Percentiles rank a stretch among this genome's conserved stretches.
phyloP scores from a whole-genome alignment of 495 filamentous ascomycete species.

The Symbiotaphrina buchneri region DNA sequence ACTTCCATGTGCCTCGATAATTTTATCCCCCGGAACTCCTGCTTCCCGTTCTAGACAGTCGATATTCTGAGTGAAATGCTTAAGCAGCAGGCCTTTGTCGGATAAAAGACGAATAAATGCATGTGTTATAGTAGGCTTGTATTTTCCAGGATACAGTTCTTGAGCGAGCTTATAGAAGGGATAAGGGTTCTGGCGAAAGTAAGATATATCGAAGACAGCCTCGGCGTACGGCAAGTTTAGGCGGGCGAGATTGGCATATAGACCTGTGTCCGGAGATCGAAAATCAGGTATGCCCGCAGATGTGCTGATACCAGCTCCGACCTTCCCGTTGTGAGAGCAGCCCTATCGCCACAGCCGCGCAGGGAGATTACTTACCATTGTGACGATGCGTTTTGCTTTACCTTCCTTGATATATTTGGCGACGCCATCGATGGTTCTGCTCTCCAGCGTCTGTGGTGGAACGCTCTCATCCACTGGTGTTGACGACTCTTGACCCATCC shows the following conservation, averaged over 20 bases:
- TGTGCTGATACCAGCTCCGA: constrained; percentile 31
- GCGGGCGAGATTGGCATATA: constrained; percentile 65
- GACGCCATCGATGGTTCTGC: background rate
- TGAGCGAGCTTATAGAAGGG: constrained; percentile 85
- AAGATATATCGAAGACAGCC: constrained; percentile 64
- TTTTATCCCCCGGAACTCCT: constrained; percentile 56
- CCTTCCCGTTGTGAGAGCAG: constrained; percentile 17
- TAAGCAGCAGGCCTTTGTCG: constrained; percentile 53
- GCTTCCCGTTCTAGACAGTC: constrained; percentile 82
- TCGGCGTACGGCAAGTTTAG: constrained; percentile 69
- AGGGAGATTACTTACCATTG: background rate
- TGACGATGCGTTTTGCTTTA: constrained; percentile 1
- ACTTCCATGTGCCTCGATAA: constrained; percentile 88
- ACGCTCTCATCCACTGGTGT: background rate
- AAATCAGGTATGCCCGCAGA: constrained; percentile 42
- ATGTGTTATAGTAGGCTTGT: constrained; percentile 66
- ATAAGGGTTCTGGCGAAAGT: constrained; percentile 61
- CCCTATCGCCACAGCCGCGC: too few species aligned
- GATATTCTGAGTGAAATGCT: constrained; percentile 93
- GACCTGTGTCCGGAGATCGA: constrained; percentile 48
- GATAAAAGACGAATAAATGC: constrained; percentile 55
- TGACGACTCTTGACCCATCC: constrained; percentile 2
- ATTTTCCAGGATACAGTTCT: constrained; percentile 84
- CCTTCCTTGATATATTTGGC: constrained; percentile 1
- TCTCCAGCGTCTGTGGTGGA: background rate